Evolutionary conservation across 2,329 filamentous ascomycete species (phyloP), one percentile per base, ranked within the genome.

Genomic region (Chaetomium olivaceum): DNA sequence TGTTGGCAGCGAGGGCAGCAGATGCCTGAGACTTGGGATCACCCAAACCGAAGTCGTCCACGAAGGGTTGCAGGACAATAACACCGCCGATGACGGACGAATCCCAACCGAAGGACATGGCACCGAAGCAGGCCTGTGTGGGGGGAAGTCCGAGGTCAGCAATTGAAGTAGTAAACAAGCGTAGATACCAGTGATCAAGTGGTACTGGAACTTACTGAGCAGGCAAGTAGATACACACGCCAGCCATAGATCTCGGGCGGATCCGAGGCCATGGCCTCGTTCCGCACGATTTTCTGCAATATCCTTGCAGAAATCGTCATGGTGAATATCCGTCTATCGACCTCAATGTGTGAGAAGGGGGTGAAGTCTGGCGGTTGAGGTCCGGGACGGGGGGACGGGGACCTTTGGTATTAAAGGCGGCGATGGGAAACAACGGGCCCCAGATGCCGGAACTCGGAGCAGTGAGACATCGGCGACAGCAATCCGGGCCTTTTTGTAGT

Each of bases 201-300:
- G 55, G 9, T 23, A 31, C n/a, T n/a, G n/a, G n/a, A n/a, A 69
- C 77, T 71, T 71, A 81, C 80, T 55, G 87, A 89, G 68, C 82
- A 86, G 25, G 88, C 87, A 64, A 90, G 78, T 59, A 85, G 78
- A 67, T 88, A 89, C 4, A 89, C 87, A 61, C 88, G 83, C 87
- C 88, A 91, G 72, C 87, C 87, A 75, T 91, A 91, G 66, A 91
- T 87, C 75, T 90, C 85, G 19, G 82, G 81, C 16, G 89, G 89
- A 73, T 91, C 89, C 61, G 80, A 78, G 74, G 82, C 86, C 80
- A 90, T 89, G 63, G 89, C 85, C 72, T 91, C 81, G 74, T 84
- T 84, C 71, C 79, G 80, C 68, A 83, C 80, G 68, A 84, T 81
- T 70, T 77, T 80, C 66, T 72, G 76, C 63, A 82, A 73, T 46